phyloP scores from a whole-genome alignment of 2,329 filamentous ascomycete species.

The Fusarium ramigenum region DNA sequence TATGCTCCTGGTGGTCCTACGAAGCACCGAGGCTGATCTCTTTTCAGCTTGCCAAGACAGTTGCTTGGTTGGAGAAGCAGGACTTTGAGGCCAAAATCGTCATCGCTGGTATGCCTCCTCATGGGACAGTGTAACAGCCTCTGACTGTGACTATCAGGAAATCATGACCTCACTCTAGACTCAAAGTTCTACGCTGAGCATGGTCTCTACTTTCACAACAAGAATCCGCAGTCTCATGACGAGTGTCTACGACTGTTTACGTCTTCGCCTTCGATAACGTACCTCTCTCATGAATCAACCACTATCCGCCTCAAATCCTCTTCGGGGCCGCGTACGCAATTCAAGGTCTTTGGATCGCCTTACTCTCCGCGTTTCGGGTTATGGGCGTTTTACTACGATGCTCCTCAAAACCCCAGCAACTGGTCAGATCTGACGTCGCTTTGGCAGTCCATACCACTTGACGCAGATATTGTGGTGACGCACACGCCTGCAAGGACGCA shows the following conservation, averaged over 20 bases:
- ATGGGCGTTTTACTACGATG: slow-evolving; percentile 75
- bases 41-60: slow-evolving; percentile 63
- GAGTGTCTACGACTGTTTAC: slow-evolving; percentile 65
- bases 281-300: slow-evolving; percentile 68
- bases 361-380: slow-evolving; percentile 65
- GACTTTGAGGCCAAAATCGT: slow-evolving; percentile 77
- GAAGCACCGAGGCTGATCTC: slow-evolving; percentile 7
- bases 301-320: slow-evolving; percentile 64
- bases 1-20: not conserved
- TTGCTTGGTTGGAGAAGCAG: slow-evolving; percentile 73
- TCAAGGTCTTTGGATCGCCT: slow-evolving; percentile 77
- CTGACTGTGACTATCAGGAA: slow-evolving; percentile 60
- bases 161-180: slow-evolving; percentile 80
- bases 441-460: slow-evolving; percentile 70
- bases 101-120: slow-evolving; percentile 64
- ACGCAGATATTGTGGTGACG: slow-evolving; percentile 74
- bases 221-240: slow-evolving; percentile 60
- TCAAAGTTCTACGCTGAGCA: slow-evolving; percentile 66
- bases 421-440: slow-evolving; percentile 48
- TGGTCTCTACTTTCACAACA: slow-evolving; percentile 65
- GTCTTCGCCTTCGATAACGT: slow-evolving; percentile 66
- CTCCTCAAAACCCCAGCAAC: slow-evolving; percentile 31
- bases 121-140: not conserved
- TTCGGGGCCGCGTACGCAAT: slow-evolving; percentile 64
- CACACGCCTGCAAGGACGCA: slow-evolving; percentile 73